Conservation (phyloP, 495 filamentous ascomycete genomes). For the Corynascus novoguineensis region DNA sequence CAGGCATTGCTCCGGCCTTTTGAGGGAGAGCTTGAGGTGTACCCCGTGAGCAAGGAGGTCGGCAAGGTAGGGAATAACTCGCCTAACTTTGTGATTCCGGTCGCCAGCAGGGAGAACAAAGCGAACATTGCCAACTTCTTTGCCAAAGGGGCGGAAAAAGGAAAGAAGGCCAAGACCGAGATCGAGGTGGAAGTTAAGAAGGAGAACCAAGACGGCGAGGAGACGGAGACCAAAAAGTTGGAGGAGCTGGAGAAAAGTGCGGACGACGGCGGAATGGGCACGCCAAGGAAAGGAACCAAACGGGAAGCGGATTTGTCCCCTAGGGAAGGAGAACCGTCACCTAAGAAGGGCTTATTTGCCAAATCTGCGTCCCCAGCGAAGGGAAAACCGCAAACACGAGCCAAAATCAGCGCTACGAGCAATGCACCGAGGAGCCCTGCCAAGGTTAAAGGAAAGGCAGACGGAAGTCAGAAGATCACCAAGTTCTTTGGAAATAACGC, state of each 20-base stretch:
- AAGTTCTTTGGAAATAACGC: slow-evolving; percentile 68
- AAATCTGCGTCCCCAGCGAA: slow-evolving; percentile 24
- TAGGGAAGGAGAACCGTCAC: slow-evolving; percentile 38
- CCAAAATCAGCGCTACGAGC: slow-evolving; percentile 42
- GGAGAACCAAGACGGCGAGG: slow-evolving; percentile 12
- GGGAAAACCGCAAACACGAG: not conserved
- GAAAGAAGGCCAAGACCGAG: slow-evolving; percentile 15
- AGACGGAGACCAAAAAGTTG: not conserved
- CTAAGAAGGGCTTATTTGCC: slow-evolving; percentile 39
- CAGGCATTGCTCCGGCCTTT: slow-evolving; percentile 73
- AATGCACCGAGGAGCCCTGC: slow-evolving; percentile 39
- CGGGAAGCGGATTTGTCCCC: slow-evolving; percentile 45
- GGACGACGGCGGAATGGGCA: slow-evolving; percentile 11
- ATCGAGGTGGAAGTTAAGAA: slow-evolving; percentile 26
- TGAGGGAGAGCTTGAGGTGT: slow-evolving; percentile 73
- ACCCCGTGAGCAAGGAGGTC: slow-evolving; percentile 81
- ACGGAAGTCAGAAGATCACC: slow-evolving; percentile 74
- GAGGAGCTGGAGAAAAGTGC: slow-evolving; percentile 9
- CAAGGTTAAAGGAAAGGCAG: slow-evolving; percentile 43
- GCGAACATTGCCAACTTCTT: slow-evolving; percentile 93
- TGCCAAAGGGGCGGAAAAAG: slow-evolving; percentile 41
- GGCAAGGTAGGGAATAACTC: slow-evolving; percentile 95
- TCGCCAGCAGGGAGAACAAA: slow-evolving; percentile 81
- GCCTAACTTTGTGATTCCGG: slow-evolving; percentile 71
- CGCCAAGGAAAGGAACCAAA: slow-evolving; percentile 44